Evolutionary conservation across 495 filamentous ascomycete genomes (phyloP), one percentile per base, ranked within the genome.

Genomic region (Elaphomyces granulatus): DNA sequence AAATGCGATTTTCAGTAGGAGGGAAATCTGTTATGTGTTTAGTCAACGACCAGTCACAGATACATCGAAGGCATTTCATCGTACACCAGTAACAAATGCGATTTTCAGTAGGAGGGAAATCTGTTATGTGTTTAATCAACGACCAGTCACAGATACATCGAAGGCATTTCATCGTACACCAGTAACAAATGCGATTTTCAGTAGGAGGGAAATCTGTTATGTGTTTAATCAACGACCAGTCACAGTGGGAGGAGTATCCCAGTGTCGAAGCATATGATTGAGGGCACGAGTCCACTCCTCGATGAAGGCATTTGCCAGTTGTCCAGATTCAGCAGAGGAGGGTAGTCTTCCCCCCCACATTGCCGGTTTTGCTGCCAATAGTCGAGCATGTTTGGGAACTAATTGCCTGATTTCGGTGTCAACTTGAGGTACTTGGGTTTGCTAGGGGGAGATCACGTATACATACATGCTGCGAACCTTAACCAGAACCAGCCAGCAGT

Each of bases 321-420:
- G 69, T 23, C 67, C 53, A 3, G 69, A 66, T 34, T 72, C 66
- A 7, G 71, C 67, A 8, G 61, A 45, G 9, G 66, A 60, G 1
- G 81, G 81, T 15, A 61, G 53, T 7, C 61, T 59, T 14, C 67
- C 71, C 37, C 77, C 81, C 81, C 81, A 87, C 81, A 84, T 84
- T 37, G 75, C 71, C 15, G 78, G 78, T 26, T 68, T 67, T 18
- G 62, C 54, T 4, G 81, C 75, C 34, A 81, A 72, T 9, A 60
- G 53, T 18, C 63, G 57, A 2, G 80, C 78, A 48, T 77, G 78
- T 16, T 69, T 60, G 1, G 68, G 54, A 39, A 85, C 70, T 26
- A 83, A 55, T 39, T 66, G 59, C 31, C 78, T 80, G 28, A 39
- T 36, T 40, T 33, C 37, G 44, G n/a, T 47, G 45, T 23, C 26